These are phyloP conservation scores for Gaultheria prostrata DNA, from an alignment of 148 eudicot species.

Conservation along the genomic window DNA sequence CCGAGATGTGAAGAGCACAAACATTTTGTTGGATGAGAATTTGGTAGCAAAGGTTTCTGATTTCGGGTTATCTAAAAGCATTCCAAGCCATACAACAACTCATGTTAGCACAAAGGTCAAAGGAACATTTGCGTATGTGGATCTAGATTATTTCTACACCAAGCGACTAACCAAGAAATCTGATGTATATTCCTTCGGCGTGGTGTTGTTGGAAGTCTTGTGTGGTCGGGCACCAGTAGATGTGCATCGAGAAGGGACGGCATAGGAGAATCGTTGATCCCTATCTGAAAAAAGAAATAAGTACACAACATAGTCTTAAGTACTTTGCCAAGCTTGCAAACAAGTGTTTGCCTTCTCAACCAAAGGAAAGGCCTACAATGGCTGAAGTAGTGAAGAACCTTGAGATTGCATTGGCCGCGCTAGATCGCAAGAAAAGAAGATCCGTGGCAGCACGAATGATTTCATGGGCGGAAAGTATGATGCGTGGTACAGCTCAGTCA, in stretches of 20 bases:
- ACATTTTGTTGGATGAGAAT: not conserved
- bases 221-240: conserved; percentile 13
- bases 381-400: not conserved
- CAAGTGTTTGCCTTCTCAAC: not conserved
- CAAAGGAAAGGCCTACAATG: not conserved
- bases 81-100: not conserved
- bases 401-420: not conserved
- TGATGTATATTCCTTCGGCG: not conserved
- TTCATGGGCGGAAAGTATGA: no score
- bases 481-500: no score
- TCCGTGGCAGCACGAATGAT: no score
- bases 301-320: not conserved
- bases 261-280: conserved; percentile 13
- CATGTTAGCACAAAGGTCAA: not conserved
- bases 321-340: not conserved
- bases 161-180: not conserved
- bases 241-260: not conserved
- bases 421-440: no score
- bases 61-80: not conserved
- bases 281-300: not conserved
- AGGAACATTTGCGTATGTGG: not conserved
- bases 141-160: not conserved
- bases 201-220: conserved; percentile 22
- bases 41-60: conserved; percentile 20
- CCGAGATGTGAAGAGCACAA: not conserved